Percentiles rank a stretch among this genome's conserved stretches.
These are phyloP conservation scores for Peniophora sp. DNA, from an alignment of 1,284 basidiomycete species.

Conservation along the genomic window DNA sequence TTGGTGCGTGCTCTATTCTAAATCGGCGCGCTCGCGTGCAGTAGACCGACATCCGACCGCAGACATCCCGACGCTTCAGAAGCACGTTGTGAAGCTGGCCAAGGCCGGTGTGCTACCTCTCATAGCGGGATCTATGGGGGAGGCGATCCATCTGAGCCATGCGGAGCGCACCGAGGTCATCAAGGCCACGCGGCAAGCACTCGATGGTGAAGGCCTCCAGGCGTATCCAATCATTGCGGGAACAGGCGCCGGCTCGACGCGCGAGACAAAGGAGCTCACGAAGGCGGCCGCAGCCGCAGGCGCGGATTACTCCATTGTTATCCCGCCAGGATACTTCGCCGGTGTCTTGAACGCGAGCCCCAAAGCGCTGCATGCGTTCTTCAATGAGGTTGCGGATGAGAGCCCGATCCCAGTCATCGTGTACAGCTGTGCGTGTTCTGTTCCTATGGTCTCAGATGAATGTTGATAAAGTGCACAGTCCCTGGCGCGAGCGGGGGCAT, in stretches of 20 bases:
- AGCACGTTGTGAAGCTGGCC: constrained; percentile 67
- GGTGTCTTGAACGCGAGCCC: constrained; percentile 56
- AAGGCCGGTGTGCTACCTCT: constrained; percentile 70
- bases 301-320: constrained; percentile 82
- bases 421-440: constrained; percentile 70
- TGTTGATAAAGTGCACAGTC: constrained; percentile 31
- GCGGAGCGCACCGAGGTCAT: constrained; percentile 68
- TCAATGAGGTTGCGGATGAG: constrained; percentile 65
- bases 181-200: constrained; percentile 58
- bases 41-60: background rate
- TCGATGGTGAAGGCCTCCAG: constrained; percentile 58
- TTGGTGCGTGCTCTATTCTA: constrained; percentile 47
- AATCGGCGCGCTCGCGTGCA: background rate
- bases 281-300: constrained; percentile 73
- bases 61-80: constrained; percentile 70
- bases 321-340: constrained; percentile 81
- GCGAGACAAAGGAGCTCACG: constrained; percentile 70
- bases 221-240: constrained; percentile 73
- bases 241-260: constrained; percentile 75
- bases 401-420: constrained; percentile 84
- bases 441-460: background rate
- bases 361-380: constrained; percentile 73
- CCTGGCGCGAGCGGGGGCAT: constrained; percentile 80
- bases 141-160: constrained; percentile 74
- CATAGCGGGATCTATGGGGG: constrained; percentile 79